Conservation (phyloP, 768 basidiomycete genomes). For the Tephrocybe sp. region DNA sequence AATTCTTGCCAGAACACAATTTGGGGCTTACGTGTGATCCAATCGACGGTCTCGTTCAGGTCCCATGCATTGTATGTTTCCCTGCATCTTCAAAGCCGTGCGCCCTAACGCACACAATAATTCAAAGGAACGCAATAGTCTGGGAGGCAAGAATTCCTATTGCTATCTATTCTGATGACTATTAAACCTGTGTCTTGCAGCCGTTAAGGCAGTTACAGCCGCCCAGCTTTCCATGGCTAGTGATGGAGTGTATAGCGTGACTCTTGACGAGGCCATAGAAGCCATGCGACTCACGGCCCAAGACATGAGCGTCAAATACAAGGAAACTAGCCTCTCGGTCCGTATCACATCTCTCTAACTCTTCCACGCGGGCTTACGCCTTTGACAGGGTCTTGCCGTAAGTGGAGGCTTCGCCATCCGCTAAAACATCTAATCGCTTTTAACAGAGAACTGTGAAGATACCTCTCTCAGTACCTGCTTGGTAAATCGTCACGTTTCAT, state of each 20-base stretch:
- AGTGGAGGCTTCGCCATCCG: conserved; percentile 7
- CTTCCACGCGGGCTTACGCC: conserved; percentile 1
- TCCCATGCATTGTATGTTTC: conserved; percentile 85
- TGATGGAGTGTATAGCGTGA: conserved; percentile 82
- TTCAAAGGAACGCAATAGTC: conserved; percentile 74
- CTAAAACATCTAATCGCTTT: neutral
- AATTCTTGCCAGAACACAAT: conserved; percentile 64
- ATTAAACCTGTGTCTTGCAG: conserved; percentile 32
- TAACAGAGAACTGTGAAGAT: conserved; percentile 75
- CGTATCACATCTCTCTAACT: conserved; percentile 23
- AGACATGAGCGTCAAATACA: conserved; percentile 96
- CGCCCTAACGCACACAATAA: neutral
- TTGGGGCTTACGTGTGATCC: conserved; percentile 93
- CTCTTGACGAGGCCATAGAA: conserved; percentile 92
- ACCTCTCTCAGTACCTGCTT: conserved; percentile 82
- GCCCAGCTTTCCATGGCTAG: conserved; percentile 95
- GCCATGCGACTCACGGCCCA: conserved; percentile 91
- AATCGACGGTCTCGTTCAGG: conserved; percentile 89
- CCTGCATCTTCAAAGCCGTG: conserved; percentile 2
- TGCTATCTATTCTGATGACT: neutral
- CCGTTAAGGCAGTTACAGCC: conserved; percentile 91
- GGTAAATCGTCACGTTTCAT: conserved; percentile 33
- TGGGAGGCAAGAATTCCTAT: conserved; percentile 58
- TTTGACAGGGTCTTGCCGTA: conserved; percentile 41
- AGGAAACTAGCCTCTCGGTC: conserved; percentile 92